Percentiles rank a stretch among this genome's conserved stretches.
These are phyloP conservation scores for Pythium scleroteichum DNA, from an alignment of 352 stramenopile species.

Conservation along the genomic window DNA sequence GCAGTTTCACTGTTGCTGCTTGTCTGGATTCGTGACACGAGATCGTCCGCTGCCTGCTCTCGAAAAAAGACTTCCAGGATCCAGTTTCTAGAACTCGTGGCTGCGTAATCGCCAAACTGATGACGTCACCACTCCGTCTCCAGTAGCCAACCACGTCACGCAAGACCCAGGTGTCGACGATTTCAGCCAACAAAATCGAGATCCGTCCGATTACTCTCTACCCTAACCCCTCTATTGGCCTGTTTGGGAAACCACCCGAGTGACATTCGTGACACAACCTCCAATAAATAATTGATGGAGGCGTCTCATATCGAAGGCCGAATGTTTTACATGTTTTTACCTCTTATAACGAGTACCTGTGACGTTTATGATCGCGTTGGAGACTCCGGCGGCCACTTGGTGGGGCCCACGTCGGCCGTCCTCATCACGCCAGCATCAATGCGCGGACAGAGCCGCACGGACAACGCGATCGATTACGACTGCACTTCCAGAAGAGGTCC, in stretches of 20 bases:
- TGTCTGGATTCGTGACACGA: neutral
- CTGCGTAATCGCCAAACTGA: constrained; percentile 5
- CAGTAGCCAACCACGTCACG: constrained; percentile 3
- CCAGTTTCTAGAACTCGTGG: constrained; percentile 8
- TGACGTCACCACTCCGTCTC: neutral
- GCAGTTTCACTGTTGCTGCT: too few relatives aligned
- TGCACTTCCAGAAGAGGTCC: neutral
- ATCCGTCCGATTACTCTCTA: neutral
- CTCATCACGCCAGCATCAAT: constrained; percentile 18
- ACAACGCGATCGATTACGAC: constrained; percentile 9
- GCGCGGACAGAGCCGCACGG: constrained; percentile 3
- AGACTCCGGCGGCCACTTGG: neutral
- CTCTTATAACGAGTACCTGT: neutral
- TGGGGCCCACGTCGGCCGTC: neutral
- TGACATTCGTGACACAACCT: neutral
- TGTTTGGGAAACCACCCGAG: constrained; percentile 1
- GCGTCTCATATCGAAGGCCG: neutral
- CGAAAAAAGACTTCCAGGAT: too few relatives aligned
- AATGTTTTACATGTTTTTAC: neutral
- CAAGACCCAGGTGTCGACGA: neutral
- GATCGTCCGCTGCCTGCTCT: too few relatives aligned
- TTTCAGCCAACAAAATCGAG: constrained; percentile 18
- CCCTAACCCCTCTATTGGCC: too few relatives aligned
- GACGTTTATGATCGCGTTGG: neutral
- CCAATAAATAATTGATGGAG: neutral